A percentile compares a stretch with the other conserved stretches of the same genome.
These are phyloP conservation scores for Ammopiptanthus mongolicus DNA, from an alignment of 306 rosid genomes.

Conservation along the genomic window DNA sequence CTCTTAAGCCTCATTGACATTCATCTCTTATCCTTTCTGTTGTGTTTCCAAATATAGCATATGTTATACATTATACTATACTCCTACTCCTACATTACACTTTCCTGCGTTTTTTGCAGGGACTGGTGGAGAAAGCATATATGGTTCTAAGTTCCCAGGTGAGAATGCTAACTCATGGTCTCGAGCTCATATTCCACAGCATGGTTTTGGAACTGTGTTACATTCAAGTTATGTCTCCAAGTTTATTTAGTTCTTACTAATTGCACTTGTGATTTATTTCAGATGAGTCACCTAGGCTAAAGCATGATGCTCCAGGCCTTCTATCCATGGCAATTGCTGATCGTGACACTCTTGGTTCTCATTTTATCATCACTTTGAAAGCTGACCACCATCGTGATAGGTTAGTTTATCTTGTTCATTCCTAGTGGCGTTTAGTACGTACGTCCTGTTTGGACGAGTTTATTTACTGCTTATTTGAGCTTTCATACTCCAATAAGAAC, in stretches of 20 bases:
- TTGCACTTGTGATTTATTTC: slow-evolving; percentile 23
- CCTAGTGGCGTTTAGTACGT: background rate
- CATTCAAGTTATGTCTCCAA: background rate
- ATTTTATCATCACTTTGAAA: slow-evolving; percentile 73
- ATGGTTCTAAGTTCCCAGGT: slow-evolving; percentile 87
- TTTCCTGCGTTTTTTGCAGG: slow-evolving; percentile 45
- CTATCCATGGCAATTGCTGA: slow-evolving; percentile 77
- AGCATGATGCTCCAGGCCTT: slow-evolving; percentile 78
- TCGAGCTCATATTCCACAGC: background rate
- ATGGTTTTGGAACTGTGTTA: background rate
- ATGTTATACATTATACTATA: background rate
- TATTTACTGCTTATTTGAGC: background rate
- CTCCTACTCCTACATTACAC: background rate
- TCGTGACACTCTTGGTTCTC: slow-evolving; percentile 81
- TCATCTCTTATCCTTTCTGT: background rate
- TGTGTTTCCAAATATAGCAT: background rate
- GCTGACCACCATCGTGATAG: slow-evolving; percentile 81
- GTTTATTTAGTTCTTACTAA: background rate
- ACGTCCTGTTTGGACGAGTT: background rate
- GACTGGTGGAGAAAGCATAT: slow-evolving; percentile 94
- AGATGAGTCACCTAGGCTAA: slow-evolving; percentile 79
- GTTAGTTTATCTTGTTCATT: slow-evolving; percentile 35
- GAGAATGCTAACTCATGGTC: slow-evolving; percentile 5
- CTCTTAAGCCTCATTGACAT: background rate
- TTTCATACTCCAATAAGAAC: background rate